Evolutionary conservation across 1,284 basidiomycete species (phyloP).

Genomic region (Golubevia pallescens): DNA sequence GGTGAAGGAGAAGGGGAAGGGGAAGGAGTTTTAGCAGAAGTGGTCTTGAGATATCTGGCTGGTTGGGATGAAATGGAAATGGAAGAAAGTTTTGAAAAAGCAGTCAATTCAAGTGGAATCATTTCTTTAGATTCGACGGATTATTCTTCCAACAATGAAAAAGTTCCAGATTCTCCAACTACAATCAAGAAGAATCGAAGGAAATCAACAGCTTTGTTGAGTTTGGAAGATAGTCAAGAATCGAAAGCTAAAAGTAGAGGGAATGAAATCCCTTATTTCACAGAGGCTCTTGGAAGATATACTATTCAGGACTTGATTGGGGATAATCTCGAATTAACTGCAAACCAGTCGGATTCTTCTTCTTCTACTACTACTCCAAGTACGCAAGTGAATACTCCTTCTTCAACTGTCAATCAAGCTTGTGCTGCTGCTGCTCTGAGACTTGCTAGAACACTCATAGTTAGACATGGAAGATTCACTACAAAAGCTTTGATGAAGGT

Average conservation of each 20-base stretch:
- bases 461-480: slow-evolving; percentile 33
- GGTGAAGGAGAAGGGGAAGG: slow-evolving; percentile 14
- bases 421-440: slow-evolving; percentile 24
- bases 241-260: neutral
- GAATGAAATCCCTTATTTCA: slow-evolving; percentile 3
- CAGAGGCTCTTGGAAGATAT: slow-evolving; percentile 12
- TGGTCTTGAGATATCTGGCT: slow-evolving; percentile 34
- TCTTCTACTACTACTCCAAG: neutral
- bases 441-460: slow-evolving; percentile 31
- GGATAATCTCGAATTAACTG: neutral
- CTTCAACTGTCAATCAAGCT: neutral
- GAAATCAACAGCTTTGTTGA: slow-evolving; percentile 10
- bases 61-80: slow-evolving; percentile 3
- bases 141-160: neutral
- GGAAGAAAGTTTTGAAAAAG: neutral
- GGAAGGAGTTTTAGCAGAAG: slow-evolving; percentile 36
- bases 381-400: neutral
- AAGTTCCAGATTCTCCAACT: neutral
- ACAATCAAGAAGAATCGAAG: neutral
- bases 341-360: no score
- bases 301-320: neutral
- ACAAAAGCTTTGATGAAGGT: slow-evolving; percentile 10
- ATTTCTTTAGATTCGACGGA: neutral
- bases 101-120: neutral
- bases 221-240: slow-evolving; percentile 3